These are phyloP conservation scores for Warburgia ugandensis DNA, from an alignment of 164 flowering plant species.

Conservation along the genomic window DNA sequence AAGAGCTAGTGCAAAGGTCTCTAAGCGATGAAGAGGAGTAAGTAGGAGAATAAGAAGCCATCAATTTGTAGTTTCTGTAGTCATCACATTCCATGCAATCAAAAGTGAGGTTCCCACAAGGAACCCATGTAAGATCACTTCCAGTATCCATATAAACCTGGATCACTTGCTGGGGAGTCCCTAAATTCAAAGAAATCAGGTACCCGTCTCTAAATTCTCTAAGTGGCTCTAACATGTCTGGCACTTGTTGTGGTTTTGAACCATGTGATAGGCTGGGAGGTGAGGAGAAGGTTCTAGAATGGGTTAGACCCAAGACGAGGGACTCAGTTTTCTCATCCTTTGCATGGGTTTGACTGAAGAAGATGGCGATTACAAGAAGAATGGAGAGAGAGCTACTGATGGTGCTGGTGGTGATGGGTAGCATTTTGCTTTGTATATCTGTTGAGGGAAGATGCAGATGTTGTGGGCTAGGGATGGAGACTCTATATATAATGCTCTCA, in stretches of 20 bases:
- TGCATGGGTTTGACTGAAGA: constrained; percentile 27
- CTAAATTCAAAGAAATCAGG: constrained; percentile 49
- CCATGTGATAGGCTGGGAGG: constrained; percentile 8
- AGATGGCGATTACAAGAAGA: constrained; percentile 12
- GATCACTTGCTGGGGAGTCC: constrained; percentile 59
- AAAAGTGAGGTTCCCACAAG: constrained; percentile 65
- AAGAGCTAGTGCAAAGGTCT: constrained; percentile 44
- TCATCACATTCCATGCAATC: constrained; percentile 64
- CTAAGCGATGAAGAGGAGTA: constrained; percentile 40
- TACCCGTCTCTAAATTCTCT: constrained; percentile 65
- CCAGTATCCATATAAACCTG: constrained; percentile 75
- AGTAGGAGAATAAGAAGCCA: constrained; percentile 42
- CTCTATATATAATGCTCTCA: background rate
- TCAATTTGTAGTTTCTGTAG: constrained; percentile 31
- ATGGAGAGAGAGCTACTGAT: constrained; percentile 5
- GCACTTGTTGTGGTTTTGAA: constrained; percentile 18
- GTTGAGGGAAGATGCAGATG: no score
- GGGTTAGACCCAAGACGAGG: constrained; percentile 43
- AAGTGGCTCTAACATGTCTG: constrained; percentile 49
- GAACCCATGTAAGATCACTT: constrained; percentile 82
- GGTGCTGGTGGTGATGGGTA: no score
- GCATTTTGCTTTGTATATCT: no score
- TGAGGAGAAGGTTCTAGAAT: constrained; percentile 23
- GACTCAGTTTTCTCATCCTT: constrained; percentile 15
- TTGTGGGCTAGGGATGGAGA: constrained; percentile 1